Evolutionary conservation across 441 rosid genomes (phyloP).

Genomic region (Iberis amara): DNA sequence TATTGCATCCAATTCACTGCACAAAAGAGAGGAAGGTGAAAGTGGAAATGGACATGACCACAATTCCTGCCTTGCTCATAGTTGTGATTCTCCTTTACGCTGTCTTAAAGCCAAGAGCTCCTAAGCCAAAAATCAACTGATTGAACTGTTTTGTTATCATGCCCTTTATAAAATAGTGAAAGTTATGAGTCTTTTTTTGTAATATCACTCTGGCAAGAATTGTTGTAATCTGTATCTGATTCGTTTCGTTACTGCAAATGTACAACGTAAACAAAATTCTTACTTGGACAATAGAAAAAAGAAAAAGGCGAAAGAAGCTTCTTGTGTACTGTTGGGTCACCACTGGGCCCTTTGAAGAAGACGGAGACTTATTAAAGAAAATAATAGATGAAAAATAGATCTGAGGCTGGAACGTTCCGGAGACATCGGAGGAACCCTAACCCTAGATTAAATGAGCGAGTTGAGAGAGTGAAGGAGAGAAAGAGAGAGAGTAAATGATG

Average conservation of each 20-base stretch:
- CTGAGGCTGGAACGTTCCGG: not conserved
- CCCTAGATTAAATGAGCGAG: not conserved
- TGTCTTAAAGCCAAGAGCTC: slow-evolving; percentile 68
- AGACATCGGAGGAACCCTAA: not conserved
- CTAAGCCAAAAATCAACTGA: slow-evolving; percentile 94
- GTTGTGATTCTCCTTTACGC: slow-evolving; percentile 55
- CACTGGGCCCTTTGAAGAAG: not conserved
- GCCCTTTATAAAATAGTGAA: not conserved
- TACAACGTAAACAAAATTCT: not conserved
- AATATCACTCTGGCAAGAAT: slow-evolving; percentile 8
- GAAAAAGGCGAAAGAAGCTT: not conserved
- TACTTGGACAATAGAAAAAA: not conserved
- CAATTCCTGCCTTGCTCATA: slow-evolving; percentile 69
- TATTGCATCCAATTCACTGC: slow-evolving; percentile 91
- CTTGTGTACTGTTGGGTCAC: not conserved
- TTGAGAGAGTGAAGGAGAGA: not conserved
- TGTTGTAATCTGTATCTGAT: slow-evolving; percentile 12
- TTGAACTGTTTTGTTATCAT: slow-evolving; percentile 10
- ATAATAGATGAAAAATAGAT: not conserved
- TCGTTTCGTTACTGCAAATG: slow-evolving; percentile 18
- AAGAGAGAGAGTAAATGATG: not conserved
- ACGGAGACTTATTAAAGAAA: not conserved
- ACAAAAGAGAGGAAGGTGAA: slow-evolving; percentile 67
- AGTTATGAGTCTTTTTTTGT: slow-evolving; percentile 4
- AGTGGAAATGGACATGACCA: slow-evolving; percentile 64